phyloP scores from a whole-genome alignment of 2,329 filamentous ascomycete genomes.

The Fusarium verrucosum region DNA sequence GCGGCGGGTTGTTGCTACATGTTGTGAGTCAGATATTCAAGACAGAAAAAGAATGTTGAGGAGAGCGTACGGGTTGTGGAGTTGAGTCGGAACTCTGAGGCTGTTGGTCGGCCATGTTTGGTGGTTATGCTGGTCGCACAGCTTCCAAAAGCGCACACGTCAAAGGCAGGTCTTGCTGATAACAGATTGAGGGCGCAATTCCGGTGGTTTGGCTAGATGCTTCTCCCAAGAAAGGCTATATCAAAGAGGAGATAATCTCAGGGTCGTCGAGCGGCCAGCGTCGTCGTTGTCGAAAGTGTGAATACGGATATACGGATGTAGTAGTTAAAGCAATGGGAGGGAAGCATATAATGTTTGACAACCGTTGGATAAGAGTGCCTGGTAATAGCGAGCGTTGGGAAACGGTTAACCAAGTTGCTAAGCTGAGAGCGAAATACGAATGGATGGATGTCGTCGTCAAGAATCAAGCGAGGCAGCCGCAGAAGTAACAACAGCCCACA shows the following conservation, averaged over 20 bases:
- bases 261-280: slow-evolving; percentile 38
- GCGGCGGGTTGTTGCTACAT: slow-evolving; percentile 35
- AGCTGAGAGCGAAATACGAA: slow-evolving; percentile 18
- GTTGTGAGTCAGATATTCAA: slow-evolving; percentile 24
- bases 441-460: slow-evolving; percentile 17
- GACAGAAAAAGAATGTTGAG: not conserved
- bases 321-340: not conserved
- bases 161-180: not conserved
- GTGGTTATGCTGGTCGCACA: slow-evolving; percentile 23
- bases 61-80: slow-evolving; percentile 37
- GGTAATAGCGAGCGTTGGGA: slow-evolving; percentile 21
- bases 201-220: not conserved
- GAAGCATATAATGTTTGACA: not conserved
- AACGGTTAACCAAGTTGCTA: slow-evolving; percentile 15
- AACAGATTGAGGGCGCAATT: not conserved
- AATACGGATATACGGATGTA: not conserved
- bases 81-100: slow-evolving; percentile 36
- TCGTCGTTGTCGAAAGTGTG: slow-evolving; percentile 23
- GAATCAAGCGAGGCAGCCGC: slow-evolving; percentile 28
- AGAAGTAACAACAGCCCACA: slow-evolving; percentile 34
- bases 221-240: not conserved
- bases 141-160: slow-evolving; percentile 2
- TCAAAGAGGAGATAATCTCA: not conserved
- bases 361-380: not conserved
- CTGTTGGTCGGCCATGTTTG: slow-evolving; percentile 41